Evolutionary conservation across 2,329 filamentous ascomycete genomes (phyloP), one percentile per base, ranked within the genome.

Genomic region (Alternaria ethzedia): DNA sequence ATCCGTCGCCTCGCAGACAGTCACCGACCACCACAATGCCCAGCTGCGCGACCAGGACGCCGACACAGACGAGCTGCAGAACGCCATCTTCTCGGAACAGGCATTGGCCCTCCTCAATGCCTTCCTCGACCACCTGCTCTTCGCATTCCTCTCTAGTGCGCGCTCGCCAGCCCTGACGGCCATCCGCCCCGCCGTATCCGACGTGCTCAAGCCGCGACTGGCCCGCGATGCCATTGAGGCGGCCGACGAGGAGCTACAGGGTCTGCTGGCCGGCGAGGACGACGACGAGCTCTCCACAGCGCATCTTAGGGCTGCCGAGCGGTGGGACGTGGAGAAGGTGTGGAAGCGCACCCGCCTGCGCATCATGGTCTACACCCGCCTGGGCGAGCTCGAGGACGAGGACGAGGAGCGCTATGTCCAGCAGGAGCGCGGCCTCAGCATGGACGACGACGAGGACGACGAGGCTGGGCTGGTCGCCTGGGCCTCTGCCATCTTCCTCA

Each of bases 351-450:
- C 94, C 0, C 89, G 96, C 58, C 83, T 99, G 73, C 89, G 96
- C 64, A 97, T 96, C 79, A 99, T 99, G 96, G 95, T 99, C 21
- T 98, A 98, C 79, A 98, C 94, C 9, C 94, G 96, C 9, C 84
- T 99, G 7, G 96, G 96, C 47, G 95, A 99, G 76, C 90, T 99
- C 86, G 96, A 99, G 79, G 96, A 99, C 81, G 94, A 98, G 70
- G 96, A 99, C 69, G 96, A 98, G 79, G 95, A 97, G 75, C 89
- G 90, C 54, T 93, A 93, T 75, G 91, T 96, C 77, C 89, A 94
- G 68, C 89, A 93, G 72, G 93, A 96, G 69, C 83, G 81, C 64
- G 82, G 84, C 57, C 79, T 85, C 30, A 90, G 90, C 61, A 86
- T 89, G 51, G 91, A 79, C 60, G 72, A 77, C 1, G 75, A 75